phyloP scores from a whole-genome alignment of 768 basidiomycete genomes.

The Tylopilus subfusipes region DNA sequence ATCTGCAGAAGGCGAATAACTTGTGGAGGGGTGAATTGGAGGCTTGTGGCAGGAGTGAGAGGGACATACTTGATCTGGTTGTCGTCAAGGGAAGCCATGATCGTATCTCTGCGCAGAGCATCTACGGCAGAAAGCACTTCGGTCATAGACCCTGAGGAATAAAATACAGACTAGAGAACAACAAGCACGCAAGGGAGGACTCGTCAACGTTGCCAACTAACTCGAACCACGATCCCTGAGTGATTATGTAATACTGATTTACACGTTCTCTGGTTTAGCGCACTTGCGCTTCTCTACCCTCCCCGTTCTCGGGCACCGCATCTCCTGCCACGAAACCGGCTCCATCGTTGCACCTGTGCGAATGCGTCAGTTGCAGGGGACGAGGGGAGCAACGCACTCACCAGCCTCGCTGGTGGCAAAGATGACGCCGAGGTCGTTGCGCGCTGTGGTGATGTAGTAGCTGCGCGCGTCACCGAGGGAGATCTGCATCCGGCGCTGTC shows the following conservation, averaged over 20 bases:
- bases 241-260: conserved; percentile 23
- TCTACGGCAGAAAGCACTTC: conserved; percentile 62
- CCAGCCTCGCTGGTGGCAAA: conserved; percentile 88
- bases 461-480: conserved; percentile 89
- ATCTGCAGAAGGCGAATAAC: conserved; percentile 59
- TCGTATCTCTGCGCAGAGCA: conserved; percentile 54
- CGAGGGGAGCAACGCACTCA: conserved; percentile 28
- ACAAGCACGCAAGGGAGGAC: conserved; percentile 10
- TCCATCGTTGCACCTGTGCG: conserved; percentile 72
- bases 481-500: conserved; percentile 48
- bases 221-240: conserved; percentile 16
- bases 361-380: conserved; percentile 2
- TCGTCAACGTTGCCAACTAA: conserved; percentile 10
- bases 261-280: conserved; percentile 74
- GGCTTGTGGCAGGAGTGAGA: conserved; percentile 12
- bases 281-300: conserved; percentile 80
- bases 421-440: conserved; percentile 88
- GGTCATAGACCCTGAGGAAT: conserved; percentile 43
- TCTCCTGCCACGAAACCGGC: conserved; percentile 86
- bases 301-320: conserved; percentile 83
- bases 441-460: conserved; percentile 88
- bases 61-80: conserved; percentile 53
- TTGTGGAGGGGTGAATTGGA: conserved; percentile 28
- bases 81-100: conserved; percentile 62
- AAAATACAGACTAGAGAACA: conserved; percentile 21